Evolutionary conservation across 345 rosid species (phyloP), one percentile per base, ranked within the genome.

Genomic region (Syzygium jambos): DNA sequence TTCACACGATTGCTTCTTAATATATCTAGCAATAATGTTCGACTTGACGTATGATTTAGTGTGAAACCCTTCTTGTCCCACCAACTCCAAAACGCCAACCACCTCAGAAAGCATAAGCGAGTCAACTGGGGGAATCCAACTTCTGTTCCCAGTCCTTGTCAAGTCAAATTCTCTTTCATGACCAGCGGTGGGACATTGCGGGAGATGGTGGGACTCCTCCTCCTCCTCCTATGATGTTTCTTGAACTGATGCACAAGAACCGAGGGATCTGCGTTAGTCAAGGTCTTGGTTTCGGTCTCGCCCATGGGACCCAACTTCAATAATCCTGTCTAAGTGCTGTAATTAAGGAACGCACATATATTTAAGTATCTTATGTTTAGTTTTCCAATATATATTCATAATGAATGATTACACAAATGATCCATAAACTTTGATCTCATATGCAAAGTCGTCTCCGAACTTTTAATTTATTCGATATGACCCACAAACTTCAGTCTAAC

Each of bases 391-490:
- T 9, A 34, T 73, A 19, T 13, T 61, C 17, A 61, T 61, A n/a
- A 12, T 25, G 27, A 12, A 19, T 23, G 1, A 9, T 4, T 30
- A 16, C 22, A 30, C 65, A 17, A 30, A 30, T 55, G 11, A 19
- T 38, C 5, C 7, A 17, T 38, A 2, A 38, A 38, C 8, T 38
- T 73, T 38, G 7, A 5, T 21, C 3, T 0, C 10, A 19, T 38
- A 11, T 21, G 4, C 4, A 11, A 34, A 9, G 8, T 10, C 0
- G 1, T 10, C 27, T 8, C 5, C 17, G 4, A 68, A 17, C 5
- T 27, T 59, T 11, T 59, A 59, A 3, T 3, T 14, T 63, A 1
- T 63, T 63, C 9, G 14, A n/a, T 63, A 7, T 5, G 30, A 1
- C 11, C 0, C 30, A 11, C 11, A 5, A 59, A 59, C 7, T 11